Conservation (phyloP, 441 rosid species). For the Mallotus japonicus region DNA sequence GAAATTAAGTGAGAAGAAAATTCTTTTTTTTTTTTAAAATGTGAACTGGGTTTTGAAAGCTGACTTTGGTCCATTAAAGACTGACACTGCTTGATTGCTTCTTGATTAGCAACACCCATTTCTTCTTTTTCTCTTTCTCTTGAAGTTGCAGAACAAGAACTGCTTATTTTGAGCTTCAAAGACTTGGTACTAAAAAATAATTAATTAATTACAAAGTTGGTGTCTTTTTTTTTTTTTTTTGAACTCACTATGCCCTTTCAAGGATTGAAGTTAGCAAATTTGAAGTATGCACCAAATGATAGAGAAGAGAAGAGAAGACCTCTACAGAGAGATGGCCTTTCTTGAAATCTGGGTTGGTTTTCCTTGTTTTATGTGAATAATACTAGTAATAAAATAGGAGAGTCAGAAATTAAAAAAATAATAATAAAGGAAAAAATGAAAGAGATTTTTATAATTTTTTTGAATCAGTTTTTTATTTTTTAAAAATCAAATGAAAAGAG, state of each 20-base stretch:
- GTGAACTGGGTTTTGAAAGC: slow-evolving; percentile 24
- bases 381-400: background rate
- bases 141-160: slow-evolving; percentile 6
- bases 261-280: slow-evolving; percentile 11
- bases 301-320: background rate
- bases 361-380: slow-evolving; percentile 2
- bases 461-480: background rate
- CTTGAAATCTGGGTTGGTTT: slow-evolving; percentile 19
- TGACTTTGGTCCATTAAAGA: slow-evolving; percentile 68
- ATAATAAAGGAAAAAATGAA: background rate
- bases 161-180: slow-evolving; percentile 12
- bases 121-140: slow-evolving; percentile 19
- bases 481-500: too few relatives aligned
- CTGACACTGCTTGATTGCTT: slow-evolving; percentile 68
- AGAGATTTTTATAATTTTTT: too few relatives aligned
- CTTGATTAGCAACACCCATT: slow-evolving; percentile 58
- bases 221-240: background rate
- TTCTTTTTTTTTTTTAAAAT: background rate
- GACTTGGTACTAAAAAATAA: background rate
- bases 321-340: background rate
- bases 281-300: slow-evolving; percentile 3
- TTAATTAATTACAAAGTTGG: background rate
- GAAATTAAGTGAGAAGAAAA: slow-evolving; percentile 8
- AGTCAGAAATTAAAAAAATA: background rate
- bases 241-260: background rate